These are phyloP conservation scores for Hypoxylon fragiforme DNA, from an alignment of 495 filamentous ascomycete species.

Conservation along the genomic window DNA sequence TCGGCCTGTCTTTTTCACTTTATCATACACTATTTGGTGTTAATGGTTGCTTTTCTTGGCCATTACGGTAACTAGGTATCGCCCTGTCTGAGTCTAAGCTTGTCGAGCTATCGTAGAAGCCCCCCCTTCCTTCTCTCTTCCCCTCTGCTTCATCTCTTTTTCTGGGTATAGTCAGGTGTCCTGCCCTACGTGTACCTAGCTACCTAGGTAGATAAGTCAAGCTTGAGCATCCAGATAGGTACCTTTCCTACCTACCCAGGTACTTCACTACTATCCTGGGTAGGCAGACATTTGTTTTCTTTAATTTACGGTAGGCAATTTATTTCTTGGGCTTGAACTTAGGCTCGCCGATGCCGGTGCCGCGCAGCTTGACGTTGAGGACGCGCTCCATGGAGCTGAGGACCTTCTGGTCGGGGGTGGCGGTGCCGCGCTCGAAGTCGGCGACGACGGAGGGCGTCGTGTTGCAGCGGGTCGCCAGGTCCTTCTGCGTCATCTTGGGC, in stretches of 20 bases:
- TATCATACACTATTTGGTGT: too few species aligned
- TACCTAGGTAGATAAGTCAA: neutral
- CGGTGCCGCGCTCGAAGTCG: constrained; percentile 83
- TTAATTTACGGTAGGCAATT: neutral
- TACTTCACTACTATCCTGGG: too few species aligned
- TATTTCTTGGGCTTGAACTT: constrained; percentile 68
- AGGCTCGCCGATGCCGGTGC: constrained; percentile 73
- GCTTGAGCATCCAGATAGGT: too few species aligned
- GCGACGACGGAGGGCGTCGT: constrained; percentile 77
- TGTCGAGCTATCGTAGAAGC: too few species aligned
- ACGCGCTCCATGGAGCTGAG: constrained; percentile 78
- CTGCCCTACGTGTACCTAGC: neutral
- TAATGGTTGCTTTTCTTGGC: too few species aligned
- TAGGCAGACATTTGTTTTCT: too few species aligned
- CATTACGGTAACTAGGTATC: too few species aligned
- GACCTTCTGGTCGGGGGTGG: constrained; percentile 83
- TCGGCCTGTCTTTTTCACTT: too few species aligned
- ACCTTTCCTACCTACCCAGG: too few species aligned
- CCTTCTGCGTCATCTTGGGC: constrained; percentile 94
- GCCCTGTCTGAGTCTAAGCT: too few species aligned
- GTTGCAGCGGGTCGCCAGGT: constrained; percentile 93
- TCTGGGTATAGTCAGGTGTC: neutral
- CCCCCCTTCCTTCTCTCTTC: too few species aligned
- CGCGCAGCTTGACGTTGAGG: constrained; percentile 82
- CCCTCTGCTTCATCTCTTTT: too few species aligned